These are phyloP conservation scores for Harrya chromipes DNA, from an alignment of 768 basidiomycete species.

Conservation along the genomic window DNA sequence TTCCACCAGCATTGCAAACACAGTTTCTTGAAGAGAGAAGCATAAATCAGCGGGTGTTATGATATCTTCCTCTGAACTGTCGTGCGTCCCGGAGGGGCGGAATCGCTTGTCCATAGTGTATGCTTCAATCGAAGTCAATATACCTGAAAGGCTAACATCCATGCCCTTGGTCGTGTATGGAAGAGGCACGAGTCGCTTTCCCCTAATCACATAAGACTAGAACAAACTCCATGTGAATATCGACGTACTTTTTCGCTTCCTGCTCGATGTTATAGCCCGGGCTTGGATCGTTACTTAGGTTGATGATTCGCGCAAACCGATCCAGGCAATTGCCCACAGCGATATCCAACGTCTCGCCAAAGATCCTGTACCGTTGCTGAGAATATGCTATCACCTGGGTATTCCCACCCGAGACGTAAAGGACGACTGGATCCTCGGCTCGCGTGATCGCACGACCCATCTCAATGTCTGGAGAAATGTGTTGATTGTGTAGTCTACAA, in stretches of 20 bases:
- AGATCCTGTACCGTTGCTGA: slow-evolving; percentile 94
- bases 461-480: slow-evolving; percentile 75
- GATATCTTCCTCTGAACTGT: slow-evolving; percentile 52
- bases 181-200: slow-evolving; percentile 74
- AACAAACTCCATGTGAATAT: background rate
- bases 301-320: slow-evolving; percentile 92
- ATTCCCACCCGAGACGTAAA: slow-evolving; percentile 98
- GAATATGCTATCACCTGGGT: slow-evolving; percentile 99
- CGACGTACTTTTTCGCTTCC: slow-evolving; percentile 77
- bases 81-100: slow-evolving; percentile 42
- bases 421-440: slow-evolving; percentile 91
- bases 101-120: slow-evolving; percentile 87
- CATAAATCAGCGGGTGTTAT: slow-evolving; percentile 97
- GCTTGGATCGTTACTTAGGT: slow-evolving; percentile 90
- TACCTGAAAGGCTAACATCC: slow-evolving; percentile 96
- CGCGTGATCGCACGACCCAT: slow-evolving; percentile 96
- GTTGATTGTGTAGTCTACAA: background rate
- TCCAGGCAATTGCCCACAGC: slow-evolving; percentile 99
- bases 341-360: slow-evolving; percentile 98
- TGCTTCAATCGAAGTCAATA: slow-evolving; percentile 83
- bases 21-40: slow-evolving; percentile 94
- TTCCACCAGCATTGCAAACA: slow-evolving; percentile 98
- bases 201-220: slow-evolving; percentile 44
- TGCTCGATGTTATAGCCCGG: slow-evolving; percentile 98
- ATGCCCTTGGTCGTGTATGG: slow-evolving; percentile 99